These are phyloP conservation scores for Tephrocybe sp. DNA, from an alignment of 768 basidiomycete species.

Conservation along the genomic window DNA sequence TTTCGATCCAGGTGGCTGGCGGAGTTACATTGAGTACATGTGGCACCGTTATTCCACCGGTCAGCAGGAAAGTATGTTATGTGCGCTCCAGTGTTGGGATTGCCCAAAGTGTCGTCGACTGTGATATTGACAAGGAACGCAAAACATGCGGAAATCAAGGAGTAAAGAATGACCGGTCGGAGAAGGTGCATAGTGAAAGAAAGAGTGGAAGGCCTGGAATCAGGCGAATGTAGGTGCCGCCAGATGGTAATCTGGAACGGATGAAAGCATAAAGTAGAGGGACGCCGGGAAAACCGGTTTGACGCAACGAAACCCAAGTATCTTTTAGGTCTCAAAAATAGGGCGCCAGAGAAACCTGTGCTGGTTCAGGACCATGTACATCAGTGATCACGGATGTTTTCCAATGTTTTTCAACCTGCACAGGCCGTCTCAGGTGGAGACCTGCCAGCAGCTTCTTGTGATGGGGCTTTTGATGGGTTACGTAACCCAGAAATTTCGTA, in stretches of 20 bases:
- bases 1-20: conserved; percentile 16
- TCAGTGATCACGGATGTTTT: conserved; percentile 10
- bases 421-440: too few species aligned
- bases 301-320: neutral
- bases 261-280: neutral
- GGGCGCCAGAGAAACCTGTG: conserved; percentile 9
- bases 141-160: conserved; percentile 9
- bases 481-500: too few species aligned
- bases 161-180: conserved; percentile 11
- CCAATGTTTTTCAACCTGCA: neutral
- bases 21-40: conserved; percentile 27
- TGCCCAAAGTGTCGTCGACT: conserved; percentile 39
- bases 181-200: conserved; percentile 12
- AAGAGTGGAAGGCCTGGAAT: conserved; percentile 13
- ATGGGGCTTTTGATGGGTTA: too few species aligned
- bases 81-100: conserved; percentile 26
- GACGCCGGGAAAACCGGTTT: neutral
- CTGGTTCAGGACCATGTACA: neutral
- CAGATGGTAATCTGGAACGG: neutral
- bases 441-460: too few species aligned
- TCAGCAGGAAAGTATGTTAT: conserved; percentile 32
- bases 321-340: too few species aligned
- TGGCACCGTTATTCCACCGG: conserved; percentile 30
- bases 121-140: conserved; percentile 32
- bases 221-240: neutral